phyloP scores from a whole-genome alignment of 2,329 filamentous ascomycete species.

The Neofusicoccum ribis region DNA sequence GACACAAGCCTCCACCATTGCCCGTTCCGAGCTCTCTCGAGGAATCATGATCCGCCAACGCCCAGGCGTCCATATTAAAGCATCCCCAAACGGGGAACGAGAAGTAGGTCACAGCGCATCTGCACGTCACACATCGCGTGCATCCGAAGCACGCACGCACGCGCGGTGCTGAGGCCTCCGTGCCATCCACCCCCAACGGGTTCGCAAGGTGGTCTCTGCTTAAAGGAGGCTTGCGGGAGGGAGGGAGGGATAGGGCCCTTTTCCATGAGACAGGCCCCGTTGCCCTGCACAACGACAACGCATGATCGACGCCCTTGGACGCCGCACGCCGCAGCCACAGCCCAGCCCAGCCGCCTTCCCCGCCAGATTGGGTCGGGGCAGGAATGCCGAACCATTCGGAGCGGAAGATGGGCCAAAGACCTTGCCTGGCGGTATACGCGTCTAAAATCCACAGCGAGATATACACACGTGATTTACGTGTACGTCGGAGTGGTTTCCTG shows the following conservation, averaged over 20 bases:
- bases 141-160: background rate
- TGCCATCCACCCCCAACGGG: background rate
- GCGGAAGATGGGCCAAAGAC: background rate
- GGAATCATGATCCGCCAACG: background rate
- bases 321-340: too few species aligned
- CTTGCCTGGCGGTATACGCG: too few species aligned
- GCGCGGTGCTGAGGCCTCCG: background rate
- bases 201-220: conserved; percentile 1
- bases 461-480: too few species aligned
- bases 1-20: too few species aligned
- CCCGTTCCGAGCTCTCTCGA: background rate
- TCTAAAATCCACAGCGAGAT: too few species aligned
- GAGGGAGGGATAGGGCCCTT: background rate
- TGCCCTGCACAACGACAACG: background rate
- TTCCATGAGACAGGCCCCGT: background rate
- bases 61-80: background rate
- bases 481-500: too few species aligned
- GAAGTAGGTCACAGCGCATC: background rate
- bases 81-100: background rate
- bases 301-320: background rate
- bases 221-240: background rate
- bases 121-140: conserved; percentile 4
- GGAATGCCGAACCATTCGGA: background rate
- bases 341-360: background rate
- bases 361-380: background rate